phyloP scores from a whole-genome alignment of 345 rosid species.

The Brassica napus region DNA sequence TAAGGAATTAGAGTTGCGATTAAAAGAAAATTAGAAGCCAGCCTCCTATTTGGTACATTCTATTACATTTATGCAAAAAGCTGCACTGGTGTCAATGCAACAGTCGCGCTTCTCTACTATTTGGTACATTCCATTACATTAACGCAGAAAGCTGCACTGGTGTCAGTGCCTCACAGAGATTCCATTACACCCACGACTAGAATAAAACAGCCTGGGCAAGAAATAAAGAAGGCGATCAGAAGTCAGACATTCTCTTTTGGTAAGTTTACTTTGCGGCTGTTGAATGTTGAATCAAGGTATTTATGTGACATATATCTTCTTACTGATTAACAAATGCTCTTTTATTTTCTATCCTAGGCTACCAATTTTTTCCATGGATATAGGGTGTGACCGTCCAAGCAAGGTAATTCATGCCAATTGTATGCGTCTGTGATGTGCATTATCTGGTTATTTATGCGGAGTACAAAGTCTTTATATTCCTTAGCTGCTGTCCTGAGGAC shows the following conservation, averaged over 20 bases:
- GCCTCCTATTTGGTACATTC: not conserved
- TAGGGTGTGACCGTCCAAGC: not conserved
- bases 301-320: not conserved
- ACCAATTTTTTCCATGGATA: not conserved
- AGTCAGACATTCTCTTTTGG: not conserved
- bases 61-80: not conserved
- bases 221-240: not conserved
- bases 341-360: not conserved
- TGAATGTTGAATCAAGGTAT: not conserved
- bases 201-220: not conserved
- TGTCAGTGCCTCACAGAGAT: not conserved
- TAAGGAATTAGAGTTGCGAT: not conserved
- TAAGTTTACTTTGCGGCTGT: not conserved
- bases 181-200: not conserved
- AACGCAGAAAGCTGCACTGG: not conserved
- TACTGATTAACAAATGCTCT: not conserved
- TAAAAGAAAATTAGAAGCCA: not conserved
- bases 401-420: not conserved
- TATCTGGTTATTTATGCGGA: not conserved
- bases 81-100: not conserved
- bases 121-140: not conserved
- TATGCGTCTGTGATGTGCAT: not conserved
- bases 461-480: not conserved
- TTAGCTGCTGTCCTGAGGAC: not conserved
- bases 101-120: not conserved